Base-by-base conservation (phyloP, 2,329 filamentous ascomycete species). In the Trichoderma lentiforme region DNA sequence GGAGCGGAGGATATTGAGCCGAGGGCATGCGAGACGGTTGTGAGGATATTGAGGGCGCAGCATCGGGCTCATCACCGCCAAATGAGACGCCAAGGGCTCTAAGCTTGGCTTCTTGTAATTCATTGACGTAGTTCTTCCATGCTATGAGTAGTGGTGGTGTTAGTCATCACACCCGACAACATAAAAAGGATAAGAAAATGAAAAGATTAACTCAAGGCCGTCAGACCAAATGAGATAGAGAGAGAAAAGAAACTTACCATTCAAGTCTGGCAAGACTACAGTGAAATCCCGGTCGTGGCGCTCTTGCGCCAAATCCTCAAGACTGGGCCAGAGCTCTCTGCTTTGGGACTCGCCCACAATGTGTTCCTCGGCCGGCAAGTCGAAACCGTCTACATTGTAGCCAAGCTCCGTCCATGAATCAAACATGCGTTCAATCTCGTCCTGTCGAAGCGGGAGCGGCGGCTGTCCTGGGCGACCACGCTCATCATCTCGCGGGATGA, bases 101-200 rank as follows among this genome's bases (percentile, higher is more conserved):
- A 67, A 99, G 86, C 83, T 98, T 99, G 73, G 95, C 94, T 83
- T 99, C 96, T 76, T 93, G 90, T 43, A 98, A 84, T 75, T 92
- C 91, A 70, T 92, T 88, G 72, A 95, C 92, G 80, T 98, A 97
- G 30, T 90, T 86, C 77, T 93, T 92, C 88, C 88, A 90, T 1
- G 87, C 86, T 86, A 71, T n/a, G 18, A 69, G 5, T 64, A 53
- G 63, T 30, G 32, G 76, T 77, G 77, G 66, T 68, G 6, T 32
- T 30, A 58, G 8, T 60, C 30, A 56, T 24, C n/a, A 57, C n/a
- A 24, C 8, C 36, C n/a, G 18, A 14, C 30, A 71, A 26, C 12
- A 2, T 28, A 9, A 64, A 32, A 12, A 51, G 18, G 11, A n/a
- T 8, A 15, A 51, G 26, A 21, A 2, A 14, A 30, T 21, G 11